A percentile compares a stretch with the other conserved stretches of the same genome.
These are phyloP conservation scores for Apophysomyces elegans DNA, from an alignment of 371 early-diverging fungal species.

Conservation along the genomic window DNA sequence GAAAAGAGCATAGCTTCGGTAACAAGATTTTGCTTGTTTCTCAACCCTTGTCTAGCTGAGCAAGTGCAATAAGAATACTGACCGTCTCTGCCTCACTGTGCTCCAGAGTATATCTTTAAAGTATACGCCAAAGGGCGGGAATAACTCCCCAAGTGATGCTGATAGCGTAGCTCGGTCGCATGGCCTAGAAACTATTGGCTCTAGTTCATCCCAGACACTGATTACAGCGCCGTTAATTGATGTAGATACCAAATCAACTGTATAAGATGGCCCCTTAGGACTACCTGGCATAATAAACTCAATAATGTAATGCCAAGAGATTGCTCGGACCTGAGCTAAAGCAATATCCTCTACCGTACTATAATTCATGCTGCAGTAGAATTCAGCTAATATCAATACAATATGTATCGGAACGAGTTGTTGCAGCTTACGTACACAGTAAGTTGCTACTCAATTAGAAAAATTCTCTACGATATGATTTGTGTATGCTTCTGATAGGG, in stretches of 20 bases:
- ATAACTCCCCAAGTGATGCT: neutral
- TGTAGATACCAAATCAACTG: neutral
- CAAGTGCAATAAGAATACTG: neutral
- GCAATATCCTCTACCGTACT: neutral
- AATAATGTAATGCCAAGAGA: neutral
- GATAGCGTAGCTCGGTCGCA: neutral
- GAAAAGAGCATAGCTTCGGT: neutral
- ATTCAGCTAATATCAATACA: neutral
- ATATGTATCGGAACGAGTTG: neutral
- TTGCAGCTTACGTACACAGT: neutral
- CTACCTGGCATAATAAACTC: neutral
- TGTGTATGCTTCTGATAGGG: neutral
- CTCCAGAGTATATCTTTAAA: neutral
- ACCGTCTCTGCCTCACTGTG: neutral
- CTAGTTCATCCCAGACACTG: neutral
- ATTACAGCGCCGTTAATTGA: neutral
- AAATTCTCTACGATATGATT: slow-evolving; percentile 1
- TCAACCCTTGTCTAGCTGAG: neutral
- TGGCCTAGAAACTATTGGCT: neutral
- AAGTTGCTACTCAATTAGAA: neutral
- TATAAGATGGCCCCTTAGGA: neutral
- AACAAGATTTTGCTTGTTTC: neutral
- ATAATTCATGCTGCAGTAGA: neutral
- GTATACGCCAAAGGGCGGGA: neutral
- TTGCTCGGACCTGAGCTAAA: neutral